Base-by-base conservation (phyloP, 805 yeast genomes). In the Novakomyces olei region DNA sequence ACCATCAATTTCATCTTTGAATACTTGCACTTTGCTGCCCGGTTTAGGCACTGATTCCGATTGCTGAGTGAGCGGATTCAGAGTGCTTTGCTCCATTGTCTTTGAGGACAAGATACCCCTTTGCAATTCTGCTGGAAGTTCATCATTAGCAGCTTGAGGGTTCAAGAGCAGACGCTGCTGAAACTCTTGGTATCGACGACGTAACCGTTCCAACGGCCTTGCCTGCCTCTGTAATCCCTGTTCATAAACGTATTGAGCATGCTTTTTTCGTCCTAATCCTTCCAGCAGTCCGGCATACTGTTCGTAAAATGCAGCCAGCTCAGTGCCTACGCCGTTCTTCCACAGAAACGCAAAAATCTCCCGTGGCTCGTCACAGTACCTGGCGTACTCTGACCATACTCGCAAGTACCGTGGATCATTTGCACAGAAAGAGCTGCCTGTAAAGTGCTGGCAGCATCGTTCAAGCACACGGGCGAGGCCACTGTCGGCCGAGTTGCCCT, bases 331-430 rank as follows among this genome's bases (percentile, higher is more conserved):
- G 30, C 63, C 67, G 39, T 73, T 70, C 38, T 72, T 65, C 28
- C 71, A 67, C 51, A 85, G 57, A 45, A 72, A 80, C 4, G 66
- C 58, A 48, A 73, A 81, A 2, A 77, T 58, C 34, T 74, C 83
- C 27, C 67, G 55, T 0, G 83, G 81, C 10, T 72, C 63, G 37
- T 72, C 78, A 1, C 75, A 63, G 44, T 63, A 70, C 16, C 61
- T 64, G 5, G 76, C 67, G 48, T 79, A 81, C 41, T 69, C 70
- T 26, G 83, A 50, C 95, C 98, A 85, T 2, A 81, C 61, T 39
- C 61, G 64, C 32, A 85, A 50, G 45, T 76, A 81, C 30, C 95
- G 54, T 1, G 85, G 69, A 47, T 85, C 95, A 47, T 83, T 74
- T 37, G 69, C 72, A 48, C 81, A 85, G n/a, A 24, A 9, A 2